Conservation (phyloP, 192 early-diverging fungal species). For the Backusella parvicylindrica region DNA sequence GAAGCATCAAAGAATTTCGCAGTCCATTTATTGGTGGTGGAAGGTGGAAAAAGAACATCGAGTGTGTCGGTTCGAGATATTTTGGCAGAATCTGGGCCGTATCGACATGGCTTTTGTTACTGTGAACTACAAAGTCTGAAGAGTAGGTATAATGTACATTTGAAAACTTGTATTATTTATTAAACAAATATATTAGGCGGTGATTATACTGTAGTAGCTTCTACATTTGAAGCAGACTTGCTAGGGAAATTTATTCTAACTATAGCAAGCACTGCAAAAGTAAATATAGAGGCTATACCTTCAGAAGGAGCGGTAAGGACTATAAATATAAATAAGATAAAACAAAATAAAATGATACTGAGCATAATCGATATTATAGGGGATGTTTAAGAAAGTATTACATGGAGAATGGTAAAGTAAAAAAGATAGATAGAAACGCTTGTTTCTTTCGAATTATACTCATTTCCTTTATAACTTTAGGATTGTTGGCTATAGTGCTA, state of each 20-base stretch:
- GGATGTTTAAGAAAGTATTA: slow-evolving; percentile 61
- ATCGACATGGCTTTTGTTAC: slow-evolving; percentile 73
- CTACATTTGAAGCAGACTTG: slow-evolving; percentile 72
- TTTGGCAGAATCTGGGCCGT: slow-evolving; percentile 68
- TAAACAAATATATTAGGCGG: slow-evolving; percentile 44
- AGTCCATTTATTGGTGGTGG: slow-evolving; percentile 66
- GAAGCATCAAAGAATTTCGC: slow-evolving; percentile 63
- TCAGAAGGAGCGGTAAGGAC: slow-evolving; percentile 67
- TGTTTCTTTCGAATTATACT: background rate
- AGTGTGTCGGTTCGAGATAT: slow-evolving; percentile 57
- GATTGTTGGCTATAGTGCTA: slow-evolving; percentile 53
- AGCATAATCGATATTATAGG: slow-evolving; percentile 25
- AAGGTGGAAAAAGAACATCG: slow-evolving; percentile 68
- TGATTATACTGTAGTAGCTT: slow-evolving; percentile 76
- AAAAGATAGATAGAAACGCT: background rate
- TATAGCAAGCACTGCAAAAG: slow-evolving; percentile 49
- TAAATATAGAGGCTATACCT: slow-evolving; percentile 57
- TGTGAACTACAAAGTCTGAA: slow-evolving; percentile 60
- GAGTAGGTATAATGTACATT: slow-evolving; percentile 31
- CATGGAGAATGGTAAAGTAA: slow-evolving; percentile 52
- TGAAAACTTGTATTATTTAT: background rate
- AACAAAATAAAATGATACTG: background rate
- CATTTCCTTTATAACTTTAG: slow-evolving; percentile 12
- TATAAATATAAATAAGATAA: background rate
- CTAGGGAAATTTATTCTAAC: slow-evolving; percentile 68